Conservation (phyloP, 495 filamentous ascomycete genomes). For the Penicillium ochrochloron region DNA sequence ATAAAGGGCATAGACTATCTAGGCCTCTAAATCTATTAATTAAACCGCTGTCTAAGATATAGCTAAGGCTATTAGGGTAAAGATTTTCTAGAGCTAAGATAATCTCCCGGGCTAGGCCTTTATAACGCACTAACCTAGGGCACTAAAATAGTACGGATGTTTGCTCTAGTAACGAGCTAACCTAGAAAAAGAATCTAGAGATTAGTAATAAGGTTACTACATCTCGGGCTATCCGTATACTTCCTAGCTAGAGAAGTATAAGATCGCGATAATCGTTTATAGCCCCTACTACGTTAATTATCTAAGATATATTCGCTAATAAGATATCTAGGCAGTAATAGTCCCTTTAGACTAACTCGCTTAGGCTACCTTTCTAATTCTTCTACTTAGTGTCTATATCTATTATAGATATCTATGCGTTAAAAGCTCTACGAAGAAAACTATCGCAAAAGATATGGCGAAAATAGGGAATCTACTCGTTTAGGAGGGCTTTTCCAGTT, state of each 20-base stretch:
- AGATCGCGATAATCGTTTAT: neutral
- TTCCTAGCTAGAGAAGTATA: neutral
- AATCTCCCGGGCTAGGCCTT: neutral
- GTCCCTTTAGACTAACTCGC: neutral
- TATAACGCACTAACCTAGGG: neutral
- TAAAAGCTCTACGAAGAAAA: neutral
- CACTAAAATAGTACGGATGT: neutral
- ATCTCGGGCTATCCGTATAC: neutral
- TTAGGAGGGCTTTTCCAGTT: neutral
- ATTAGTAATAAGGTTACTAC: neutral
- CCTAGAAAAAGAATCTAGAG: neutral
- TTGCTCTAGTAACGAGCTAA: neutral
- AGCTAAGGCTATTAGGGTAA: neutral
- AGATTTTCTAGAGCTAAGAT: neutral
- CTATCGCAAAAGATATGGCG: neutral
- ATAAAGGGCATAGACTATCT: neutral
- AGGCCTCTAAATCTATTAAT: neutral
- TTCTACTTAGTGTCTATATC: neutral
- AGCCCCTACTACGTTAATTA: neutral
- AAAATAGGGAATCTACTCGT: neutral
- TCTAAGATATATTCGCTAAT: neutral
- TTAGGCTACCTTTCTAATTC: neutral
- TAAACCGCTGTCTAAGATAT: neutral
- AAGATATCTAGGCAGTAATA: neutral
- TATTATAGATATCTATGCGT: conserved; percentile 2